Conservation (phyloP, 2,329 filamentous ascomycete genomes). For the Nothophoma quercina region DNA sequence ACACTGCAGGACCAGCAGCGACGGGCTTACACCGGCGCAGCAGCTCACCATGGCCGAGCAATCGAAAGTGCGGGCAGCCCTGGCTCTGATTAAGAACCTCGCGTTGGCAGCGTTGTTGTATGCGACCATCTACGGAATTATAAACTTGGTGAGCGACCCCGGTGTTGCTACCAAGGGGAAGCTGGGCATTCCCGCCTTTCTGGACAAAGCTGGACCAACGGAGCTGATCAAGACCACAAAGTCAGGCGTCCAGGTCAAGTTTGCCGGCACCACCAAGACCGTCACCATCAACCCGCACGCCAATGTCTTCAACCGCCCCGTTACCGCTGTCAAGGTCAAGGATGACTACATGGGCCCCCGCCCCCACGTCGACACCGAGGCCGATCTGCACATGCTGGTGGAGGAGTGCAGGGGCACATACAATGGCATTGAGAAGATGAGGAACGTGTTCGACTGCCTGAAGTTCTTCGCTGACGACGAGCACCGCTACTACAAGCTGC, state of each 20-base stretch:
- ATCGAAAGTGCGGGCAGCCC: conserved; percentile 42
- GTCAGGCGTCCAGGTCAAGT: conserved; percentile 52
- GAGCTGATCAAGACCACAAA: conserved; percentile 53
- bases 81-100: conserved; percentile 54
- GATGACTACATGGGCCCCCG: conserved; percentile 62
- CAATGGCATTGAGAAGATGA: conserved; percentile 62
- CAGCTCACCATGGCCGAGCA: conserved; percentile 45
- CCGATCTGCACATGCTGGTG: conserved; percentile 60
- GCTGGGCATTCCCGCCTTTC: conserved; percentile 51
- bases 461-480: conserved; percentile 59
- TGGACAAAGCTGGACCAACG: conserved; percentile 51
- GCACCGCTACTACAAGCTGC: conserved; percentile 60
- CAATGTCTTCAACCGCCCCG: conserved; percentile 63
- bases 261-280: conserved; percentile 50
- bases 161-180: conserved; percentile 50
- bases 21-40: conserved; percentile 26
- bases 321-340: conserved; percentile 58
- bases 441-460: conserved; percentile 61
- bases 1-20: conserved; percentile 18
- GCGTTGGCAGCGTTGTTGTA: conserved; percentile 54
- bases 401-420: conserved; percentile 63
- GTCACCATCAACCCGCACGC: conserved; percentile 60
- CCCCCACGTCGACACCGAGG: conserved; percentile 62
- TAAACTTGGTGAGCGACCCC: conserved; percentile 53
- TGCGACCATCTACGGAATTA: conserved; percentile 50